phyloP scores from a whole-genome alignment of 441 rosid genomes.

The Gossypium schwendimanii region DNA sequence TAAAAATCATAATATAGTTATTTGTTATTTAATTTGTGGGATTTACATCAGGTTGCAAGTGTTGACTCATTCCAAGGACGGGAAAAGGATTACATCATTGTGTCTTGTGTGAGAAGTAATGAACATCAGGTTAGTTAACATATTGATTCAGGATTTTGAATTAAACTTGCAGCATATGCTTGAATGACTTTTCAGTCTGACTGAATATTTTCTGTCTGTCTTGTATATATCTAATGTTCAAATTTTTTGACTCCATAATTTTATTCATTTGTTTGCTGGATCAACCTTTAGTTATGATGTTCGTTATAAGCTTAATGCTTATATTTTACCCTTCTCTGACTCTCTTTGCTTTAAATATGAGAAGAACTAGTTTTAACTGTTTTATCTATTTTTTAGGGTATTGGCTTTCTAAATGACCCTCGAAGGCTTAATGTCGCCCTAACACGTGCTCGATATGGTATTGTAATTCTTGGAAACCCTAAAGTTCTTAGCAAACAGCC shows the following conservation, averaged over 20 bases:
- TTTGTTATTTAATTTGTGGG: constrained; percentile 16
- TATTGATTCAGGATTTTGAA: not conserved
- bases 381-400: constrained; percentile 54
- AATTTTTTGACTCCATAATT: not conserved
- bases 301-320: not conserved
- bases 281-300: not conserved
- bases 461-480: constrained; percentile 93
- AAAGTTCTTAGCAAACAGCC: constrained; percentile 98
- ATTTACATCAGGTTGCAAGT: constrained; percentile 77
- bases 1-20: constrained; percentile 7
- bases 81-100: constrained; percentile 95
- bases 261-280: not conserved
- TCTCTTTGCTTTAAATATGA: constrained; percentile 1
- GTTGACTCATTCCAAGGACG: constrained; percentile 99
- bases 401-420: constrained; percentile 98
- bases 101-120: constrained; percentile 98
- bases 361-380: constrained; percentile 8
- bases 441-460: constrained; percentile 97
- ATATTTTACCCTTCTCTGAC: not conserved
- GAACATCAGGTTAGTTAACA: constrained; percentile 82
- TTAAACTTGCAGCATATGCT: not conserved
- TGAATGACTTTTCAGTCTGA: not conserved
- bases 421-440: constrained; percentile 97
- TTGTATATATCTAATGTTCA: not conserved
- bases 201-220: not conserved